Base-by-base conservation (phyloP, 306 rosid species). In the Senna siamea region DNA sequence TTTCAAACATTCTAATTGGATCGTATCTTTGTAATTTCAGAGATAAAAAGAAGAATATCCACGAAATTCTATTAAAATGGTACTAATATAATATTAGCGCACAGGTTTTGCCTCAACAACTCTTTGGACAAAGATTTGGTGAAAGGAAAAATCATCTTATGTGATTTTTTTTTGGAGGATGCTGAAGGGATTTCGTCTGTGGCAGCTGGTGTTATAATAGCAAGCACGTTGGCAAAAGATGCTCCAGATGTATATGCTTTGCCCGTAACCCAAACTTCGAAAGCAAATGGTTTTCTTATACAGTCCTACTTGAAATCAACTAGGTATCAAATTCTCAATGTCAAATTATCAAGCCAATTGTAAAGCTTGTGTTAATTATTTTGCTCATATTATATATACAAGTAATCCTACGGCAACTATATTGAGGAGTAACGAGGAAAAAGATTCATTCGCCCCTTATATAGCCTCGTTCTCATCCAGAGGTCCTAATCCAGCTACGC, bases 131-230 rank as follows among this genome's bases (percentile, higher is more conserved):
- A 11, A 23, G 38, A 60, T 5, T 69, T 70, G 54, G 78, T 85
- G 26, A 72, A 60, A 13, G 92, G 85, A 6, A 87, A 85, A 41
- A 85, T 89, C 19, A 73, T 89, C 59, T 5, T 89, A 1, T 89
- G 95, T n/a, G 83, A 79, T 2, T 0, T 0, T 0, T 0, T 1
- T 10, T 44, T 44, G 4, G n/a, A 11, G 50, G 50, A 44, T 26
- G 3, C 3, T 10, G n/a, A 9, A 9, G 14, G 71, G 0, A 0
- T 38, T 0, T 41, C 18, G 0, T 70, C 63, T 0, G 84, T 84
- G 2, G 91, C 85, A 0, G 75, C 4, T 9, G 91, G 93, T 3
- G 63, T 78, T 0, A 40, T 89, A 5, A 8, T 81, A 72, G 47
- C 55, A 19, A n/a, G 37, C 23, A 20, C 5, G 0, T 3, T 0